A percentile compares a stretch with the other conserved stretches of the same genome.
Evolutionary conservation across 2,329 filamentous ascomycete genomes (phyloP).

Genomic region (Paecilomyces sp.): DNA sequence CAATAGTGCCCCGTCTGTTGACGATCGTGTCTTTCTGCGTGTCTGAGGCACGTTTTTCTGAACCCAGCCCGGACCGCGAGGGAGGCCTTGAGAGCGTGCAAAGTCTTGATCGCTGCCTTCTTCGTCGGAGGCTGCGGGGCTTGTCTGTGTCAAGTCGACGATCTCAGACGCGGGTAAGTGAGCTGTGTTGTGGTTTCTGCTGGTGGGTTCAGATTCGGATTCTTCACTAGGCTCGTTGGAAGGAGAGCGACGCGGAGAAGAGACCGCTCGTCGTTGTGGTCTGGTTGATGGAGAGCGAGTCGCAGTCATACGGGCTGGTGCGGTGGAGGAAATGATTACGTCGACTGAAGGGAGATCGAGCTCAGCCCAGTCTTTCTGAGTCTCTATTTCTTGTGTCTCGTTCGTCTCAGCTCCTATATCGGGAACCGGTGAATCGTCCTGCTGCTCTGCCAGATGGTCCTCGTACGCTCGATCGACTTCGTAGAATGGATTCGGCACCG

Average conservation of each 20-base stretch:
- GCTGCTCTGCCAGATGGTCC: slow-evolving; percentile 2
- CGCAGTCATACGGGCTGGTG: slow-evolving; percentile 7
- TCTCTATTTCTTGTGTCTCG: not conserved
- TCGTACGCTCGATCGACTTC: slow-evolving; percentile 17
- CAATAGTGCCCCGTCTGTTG: slow-evolving; percentile 3
- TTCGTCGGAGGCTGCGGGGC: slow-evolving; percentile 17
- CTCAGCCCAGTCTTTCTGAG: not conserved
- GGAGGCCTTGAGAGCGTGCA: slow-evolving; percentile 19
- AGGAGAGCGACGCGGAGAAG: slow-evolving; percentile 4
- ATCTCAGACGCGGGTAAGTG: slow-evolving; percentile 13
- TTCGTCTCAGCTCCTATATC: slow-evolving; percentile 2
- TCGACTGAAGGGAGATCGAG: slow-evolving; percentile 3
- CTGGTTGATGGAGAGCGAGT: not conserved
- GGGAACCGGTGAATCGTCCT: not conserved
- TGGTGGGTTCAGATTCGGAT: not conserved
- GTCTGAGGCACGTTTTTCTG: slow-evolving; percentile 12
- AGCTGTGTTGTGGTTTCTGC: not conserved
- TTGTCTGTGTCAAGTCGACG: slow-evolving; percentile 33
- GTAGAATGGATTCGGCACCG: slow-evolving; percentile 26
- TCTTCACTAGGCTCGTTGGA: not conserved
- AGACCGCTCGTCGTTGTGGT: slow-evolving; percentile 1
- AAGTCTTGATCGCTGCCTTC: slow-evolving; percentile 22
- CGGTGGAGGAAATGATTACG: slow-evolving; percentile 8
- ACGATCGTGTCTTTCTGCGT: slow-evolving; percentile 13
- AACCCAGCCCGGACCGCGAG: slow-evolving; percentile 21